Evolutionary conservation across 192 early-diverging fungal species (phyloP), one percentile per base, ranked within the genome.

Genomic region (Coemansia aciculifera): DNA sequence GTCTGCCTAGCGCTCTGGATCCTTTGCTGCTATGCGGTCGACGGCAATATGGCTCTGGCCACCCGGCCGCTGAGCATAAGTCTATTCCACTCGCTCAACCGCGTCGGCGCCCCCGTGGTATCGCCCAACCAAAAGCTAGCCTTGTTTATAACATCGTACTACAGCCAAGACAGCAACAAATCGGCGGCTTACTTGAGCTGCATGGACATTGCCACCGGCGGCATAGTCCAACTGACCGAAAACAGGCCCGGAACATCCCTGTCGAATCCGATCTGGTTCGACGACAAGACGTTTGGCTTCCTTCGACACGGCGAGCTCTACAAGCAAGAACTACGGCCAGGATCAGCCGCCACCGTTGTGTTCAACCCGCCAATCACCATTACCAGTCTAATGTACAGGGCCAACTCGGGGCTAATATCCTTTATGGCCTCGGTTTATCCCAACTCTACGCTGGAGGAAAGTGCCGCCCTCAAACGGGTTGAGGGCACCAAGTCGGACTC

Each of bases 401-500:
- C 71, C 12, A 62, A 64, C 24, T 36, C 34, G 6, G 60, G 38
- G 12, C 42, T 68, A 8, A 32, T 79, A 24, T 54, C 67, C 24
- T 69, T 72, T 37, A 54, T 70, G 38, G 76, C 71, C 11, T 68
- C 67, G 19, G 62, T 74, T 7, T 71, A 72, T n/a, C 72, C 68
- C 1, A 70, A 67, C 29, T 29, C 78, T 2, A 72, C 86, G 7
- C 65, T 91, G 31, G 72, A 85, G 19, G 85, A 79, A 12, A 80
- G 87, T 34, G 84, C 78, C 48, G 68, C 74, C 12, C 75, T 79
- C 32, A 85, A 88, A 32, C 75, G 75, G 10, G 59, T 77, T 15
- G 75, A 75, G 23, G 67, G 66, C 21, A 59, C 40, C 9, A 61
- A 71, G 24, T 75, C 72, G 43, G 87, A 89, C 63, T 84, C 86